These are phyloP conservation scores for Phoma sp. DNA, from an alignment of 2,329 filamentous ascomycete species.

Conservation along the genomic window DNA sequence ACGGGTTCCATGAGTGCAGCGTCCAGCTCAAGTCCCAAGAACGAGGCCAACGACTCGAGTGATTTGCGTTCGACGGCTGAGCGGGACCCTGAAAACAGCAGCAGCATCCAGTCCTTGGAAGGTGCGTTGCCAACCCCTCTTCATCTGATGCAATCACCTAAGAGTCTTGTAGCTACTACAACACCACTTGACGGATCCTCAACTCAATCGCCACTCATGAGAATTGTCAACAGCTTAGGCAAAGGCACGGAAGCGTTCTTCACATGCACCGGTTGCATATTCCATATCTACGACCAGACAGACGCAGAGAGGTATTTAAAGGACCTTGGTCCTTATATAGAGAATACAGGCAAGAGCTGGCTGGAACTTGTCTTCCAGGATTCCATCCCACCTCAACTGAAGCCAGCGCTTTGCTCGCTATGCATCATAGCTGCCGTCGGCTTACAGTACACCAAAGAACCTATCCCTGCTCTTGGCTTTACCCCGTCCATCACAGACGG, in stretches of 20 bases:
- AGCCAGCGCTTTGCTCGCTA: not conserved
- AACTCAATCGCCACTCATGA: not conserved
- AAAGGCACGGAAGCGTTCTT: not conserved
- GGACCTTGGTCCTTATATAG: not conserved
- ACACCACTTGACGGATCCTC: not conserved
- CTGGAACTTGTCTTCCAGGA: not conserved
- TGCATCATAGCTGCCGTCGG: conserved; percentile 1
- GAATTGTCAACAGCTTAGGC: not conserved
- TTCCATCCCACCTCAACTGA: not conserved
- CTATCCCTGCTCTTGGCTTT: not conserved
- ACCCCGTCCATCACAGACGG: not conserved
- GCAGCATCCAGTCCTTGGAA: not conserved
- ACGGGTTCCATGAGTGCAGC: not conserved
- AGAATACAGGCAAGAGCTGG: not conserved
- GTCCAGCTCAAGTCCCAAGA: not conserved
- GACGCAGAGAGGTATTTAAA: not conserved
- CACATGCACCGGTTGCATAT: not conserved
- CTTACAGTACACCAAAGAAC: not conserved
- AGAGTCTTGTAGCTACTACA: too few species aligned
- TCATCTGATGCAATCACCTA: too few species aligned
- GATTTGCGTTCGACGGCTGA: not conserved
- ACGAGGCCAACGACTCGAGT: not conserved
- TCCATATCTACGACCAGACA: not conserved
- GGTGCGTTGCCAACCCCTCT: too few species aligned
- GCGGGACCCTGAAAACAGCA: not conserved